Conservation (phyloP, 192 early-diverging fungal species). For the Backusella morwellensis region DNA sequence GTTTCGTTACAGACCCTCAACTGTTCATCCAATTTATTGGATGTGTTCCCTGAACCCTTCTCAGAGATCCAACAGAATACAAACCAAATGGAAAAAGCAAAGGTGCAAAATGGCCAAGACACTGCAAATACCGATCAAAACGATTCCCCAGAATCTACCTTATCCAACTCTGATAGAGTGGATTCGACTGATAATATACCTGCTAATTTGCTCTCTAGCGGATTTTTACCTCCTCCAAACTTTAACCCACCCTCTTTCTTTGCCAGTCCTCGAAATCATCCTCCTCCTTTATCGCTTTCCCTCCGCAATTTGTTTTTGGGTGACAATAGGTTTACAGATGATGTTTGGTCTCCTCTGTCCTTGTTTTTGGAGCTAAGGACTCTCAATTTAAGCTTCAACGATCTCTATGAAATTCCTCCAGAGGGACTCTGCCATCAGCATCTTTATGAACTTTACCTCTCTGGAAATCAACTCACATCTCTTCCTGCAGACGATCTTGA, state of each 20-base stretch:
- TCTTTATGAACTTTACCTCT: slow-evolving; percentile 75
- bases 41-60: slow-evolving; percentile 73
- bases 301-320: slow-evolving; percentile 69
- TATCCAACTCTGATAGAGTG: slow-evolving; percentile 14
- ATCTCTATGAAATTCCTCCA: slow-evolving; percentile 78
- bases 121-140: background rate
- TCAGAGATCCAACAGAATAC: background rate
- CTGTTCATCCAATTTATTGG: slow-evolving; percentile 77
- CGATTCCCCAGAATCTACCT: slow-evolving; percentile 39
- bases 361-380: slow-evolving; percentile 68
- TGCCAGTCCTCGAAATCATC: slow-evolving; percentile 44
- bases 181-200: slow-evolving; percentile 39
- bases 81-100: background rate
- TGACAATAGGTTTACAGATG: slow-evolving; percentile 83
- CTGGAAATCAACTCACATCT: slow-evolving; percentile 79
- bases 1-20: slow-evolving; percentile 66
- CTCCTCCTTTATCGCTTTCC: slow-evolving; percentile 55
- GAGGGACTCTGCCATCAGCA: slow-evolving; percentile 70
- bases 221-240: slow-evolving; percentile 34
- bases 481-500: slow-evolving; percentile 87
- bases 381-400: slow-evolving; percentile 83
- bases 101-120: background rate
- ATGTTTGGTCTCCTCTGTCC: slow-evolving; percentile 72
- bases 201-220: slow-evolving; percentile 29
- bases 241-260: slow-evolving; percentile 48